A percentile compares a stretch with the other conserved stretches of the same genome.
Conservation (phyloP, 306 rosid species). For the Oxytropis ochrocephala region DNA sequence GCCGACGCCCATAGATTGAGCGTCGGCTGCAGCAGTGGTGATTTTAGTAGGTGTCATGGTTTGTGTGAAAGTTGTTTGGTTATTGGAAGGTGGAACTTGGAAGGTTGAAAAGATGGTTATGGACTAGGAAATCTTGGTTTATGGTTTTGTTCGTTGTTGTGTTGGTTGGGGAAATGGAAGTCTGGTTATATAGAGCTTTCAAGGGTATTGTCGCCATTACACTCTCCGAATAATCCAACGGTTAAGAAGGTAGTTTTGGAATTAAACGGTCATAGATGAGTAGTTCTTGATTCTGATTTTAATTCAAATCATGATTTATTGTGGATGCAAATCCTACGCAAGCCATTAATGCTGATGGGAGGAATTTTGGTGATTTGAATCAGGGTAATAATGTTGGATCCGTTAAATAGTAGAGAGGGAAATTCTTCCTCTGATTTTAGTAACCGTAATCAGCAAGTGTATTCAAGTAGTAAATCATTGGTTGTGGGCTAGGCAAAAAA, state of each 20-base stretch:
- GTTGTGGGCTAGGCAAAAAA: no score
- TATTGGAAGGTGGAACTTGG: background rate
- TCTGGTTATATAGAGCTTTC: slow-evolving; percentile 33
- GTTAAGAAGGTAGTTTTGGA: background rate
- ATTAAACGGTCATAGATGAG: background rate
- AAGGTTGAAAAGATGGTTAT: background rate
- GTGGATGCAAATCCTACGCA: no score
- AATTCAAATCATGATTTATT: no score
- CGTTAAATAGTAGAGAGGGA: no score
- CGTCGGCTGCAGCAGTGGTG: background rate
- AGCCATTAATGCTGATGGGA: no score
- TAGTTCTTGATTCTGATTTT: no score
- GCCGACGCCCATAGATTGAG: background rate
- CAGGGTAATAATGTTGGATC: no score
- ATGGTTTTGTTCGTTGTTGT: background rate
- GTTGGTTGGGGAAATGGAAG: background rate
- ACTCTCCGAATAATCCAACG: background rate
- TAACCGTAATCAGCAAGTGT: no score
- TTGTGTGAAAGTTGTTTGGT: background rate
- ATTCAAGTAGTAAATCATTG: no score
- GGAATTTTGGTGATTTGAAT: no score
- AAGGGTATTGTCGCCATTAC: slow-evolving; percentile 18
- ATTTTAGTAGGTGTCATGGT: slow-evolving; percentile 52
- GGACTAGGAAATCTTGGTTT: background rate
- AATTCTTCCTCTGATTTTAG: no score